Evolutionary conservation across 768 basidiomycete species (phyloP), one percentile per base, ranked within the genome.

Genomic region (Scleroderma citrinum): DNA sequence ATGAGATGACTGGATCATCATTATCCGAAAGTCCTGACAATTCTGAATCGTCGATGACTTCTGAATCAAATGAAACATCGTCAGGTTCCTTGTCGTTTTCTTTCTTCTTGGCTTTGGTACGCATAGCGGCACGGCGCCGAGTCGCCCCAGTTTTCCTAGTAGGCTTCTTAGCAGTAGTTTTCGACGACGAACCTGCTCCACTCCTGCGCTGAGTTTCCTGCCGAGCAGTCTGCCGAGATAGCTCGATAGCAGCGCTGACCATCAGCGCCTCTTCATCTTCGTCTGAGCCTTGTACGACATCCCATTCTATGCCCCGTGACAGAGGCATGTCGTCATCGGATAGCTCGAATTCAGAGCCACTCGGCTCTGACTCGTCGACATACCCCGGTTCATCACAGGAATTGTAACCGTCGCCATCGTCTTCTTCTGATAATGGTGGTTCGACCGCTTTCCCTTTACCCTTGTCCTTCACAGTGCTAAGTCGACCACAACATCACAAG

Each of bases 341-440:
- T 3, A 51, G 69, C 36, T 76, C 69, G 54, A 83, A 86, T 48
- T 84, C 83, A 35, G 85, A 86, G 23, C 73, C 81, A 50, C 65
- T 66, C 47, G 71, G 75, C 26, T 75, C 76, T 16, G 76, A 80
- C 49, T 84, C 82, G 11, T 72, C 68, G 23, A 74, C 66, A 50
- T 69, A 72, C 34, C 74, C 73, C 34, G 70, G 57, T 17, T 67
- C 72, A 37, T 68, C 65, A 17, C 75, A 69, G 32, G 68, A 59
- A 21, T 20, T 20, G 61, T 30, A 7, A 49, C 46, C 2, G 58
- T 32, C 59, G n/a, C 58, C 65, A 3, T 72, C 70, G n/a, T 59
- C 53, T 11, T 53, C 53, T 16, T 49, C 54, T n/a, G 55, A 62
- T 34, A 65, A 66, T 40, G 66, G 59, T n/a, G 54, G 55, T 1